Percentiles rank a stretch among this genome's conserved stretches.
These are phyloP conservation scores for Gonapodya sp. DNA, from an alignment of 192 early-diverging fungal genomes.

Conservation along the genomic window DNA sequence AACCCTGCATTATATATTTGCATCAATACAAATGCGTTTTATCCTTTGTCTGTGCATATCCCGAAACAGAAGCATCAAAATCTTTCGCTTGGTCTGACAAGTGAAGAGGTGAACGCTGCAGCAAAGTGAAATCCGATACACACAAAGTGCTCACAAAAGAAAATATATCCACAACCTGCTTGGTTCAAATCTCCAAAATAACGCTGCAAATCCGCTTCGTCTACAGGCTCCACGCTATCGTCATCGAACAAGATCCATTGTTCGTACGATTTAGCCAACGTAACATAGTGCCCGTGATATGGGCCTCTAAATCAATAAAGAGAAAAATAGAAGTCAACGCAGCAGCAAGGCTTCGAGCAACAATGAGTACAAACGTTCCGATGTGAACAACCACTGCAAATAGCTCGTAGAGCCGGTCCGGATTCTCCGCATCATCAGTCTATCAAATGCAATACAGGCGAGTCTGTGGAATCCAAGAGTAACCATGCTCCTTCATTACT, in stretches of 20 bases:
- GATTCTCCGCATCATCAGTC: constrained; percentile 71
- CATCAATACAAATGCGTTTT: neutral
- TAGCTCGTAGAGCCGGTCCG: constrained; percentile 77
- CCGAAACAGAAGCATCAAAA: neutral
- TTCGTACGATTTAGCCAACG: constrained; percentile 73
- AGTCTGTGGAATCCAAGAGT: neutral
- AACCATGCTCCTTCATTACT: neutral
- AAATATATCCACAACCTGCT: constrained; percentile 39
- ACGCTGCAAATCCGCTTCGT: constrained; percentile 29
- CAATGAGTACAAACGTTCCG: constrained; percentile 48
- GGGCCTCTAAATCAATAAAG: constrained; percentile 55
- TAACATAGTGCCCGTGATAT: constrained; percentile 93
- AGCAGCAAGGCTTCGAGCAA: neutral
- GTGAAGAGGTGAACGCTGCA: neutral
- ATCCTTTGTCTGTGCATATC: neutral
- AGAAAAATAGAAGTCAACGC: constrained; percentile 14
- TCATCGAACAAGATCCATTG: constrained; percentile 96
- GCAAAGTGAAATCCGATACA: neutral
- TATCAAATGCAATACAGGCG: neutral
- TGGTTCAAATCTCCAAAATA: constrained; percentile 39
- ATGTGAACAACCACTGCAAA: constrained; percentile 90
- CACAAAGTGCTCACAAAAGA: constrained; percentile 25
- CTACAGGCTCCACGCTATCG: constrained; percentile 68
- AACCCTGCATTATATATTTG: neutral
- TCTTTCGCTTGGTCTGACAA: neutral